These are phyloP conservation scores for Cardiospermum halicacabum DNA, from an alignment of 345 rosid species.

Conservation along the genomic window DNA sequence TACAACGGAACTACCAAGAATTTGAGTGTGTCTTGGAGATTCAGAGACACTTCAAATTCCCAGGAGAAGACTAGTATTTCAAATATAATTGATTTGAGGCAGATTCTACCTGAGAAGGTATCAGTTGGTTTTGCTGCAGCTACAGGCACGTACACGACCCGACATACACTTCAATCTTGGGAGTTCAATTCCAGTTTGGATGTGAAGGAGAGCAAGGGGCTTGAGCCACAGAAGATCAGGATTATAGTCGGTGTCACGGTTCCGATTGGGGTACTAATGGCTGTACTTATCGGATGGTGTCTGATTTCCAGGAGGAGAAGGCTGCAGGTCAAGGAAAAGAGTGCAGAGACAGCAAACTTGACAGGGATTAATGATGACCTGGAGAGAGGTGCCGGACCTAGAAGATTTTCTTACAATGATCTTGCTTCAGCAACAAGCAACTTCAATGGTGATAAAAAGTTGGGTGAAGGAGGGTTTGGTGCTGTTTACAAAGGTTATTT, in stretches of 20 bases:
- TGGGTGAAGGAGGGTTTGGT: constrained; percentile 28
- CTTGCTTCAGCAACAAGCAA: not conserved
- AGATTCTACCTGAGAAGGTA: constrained; percentile 1
- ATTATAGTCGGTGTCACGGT: not conserved
- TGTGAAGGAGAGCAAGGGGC: not conserved
- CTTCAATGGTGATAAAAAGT: not conserved
- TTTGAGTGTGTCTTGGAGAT: constrained; percentile 45
- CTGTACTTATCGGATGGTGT: not conserved
- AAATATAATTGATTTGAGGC: constrained; percentile 1
- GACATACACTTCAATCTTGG: constrained; percentile 6
- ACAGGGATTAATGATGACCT: constrained; percentile 22
- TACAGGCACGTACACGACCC: not conserved
- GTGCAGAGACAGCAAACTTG: not conserved
- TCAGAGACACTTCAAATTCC: constrained; percentile 18
- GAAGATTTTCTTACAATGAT: not conserved
- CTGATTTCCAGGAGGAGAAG: not conserved
- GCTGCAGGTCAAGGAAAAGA: no score
- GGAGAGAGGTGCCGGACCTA: constrained; percentile 35
- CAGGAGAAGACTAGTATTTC: constrained; percentile 23
- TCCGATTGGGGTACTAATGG: not conserved
- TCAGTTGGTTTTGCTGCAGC: constrained; percentile 15
- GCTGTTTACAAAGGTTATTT: constrained; percentile 35
- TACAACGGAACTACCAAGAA: constrained; percentile 34
- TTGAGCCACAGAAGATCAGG: not conserved
- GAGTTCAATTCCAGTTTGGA: constrained; percentile 15